Evolutionary conservation across 257 asterid genomes (phyloP).

Genomic region (Lavandula angustifolia): DNA sequence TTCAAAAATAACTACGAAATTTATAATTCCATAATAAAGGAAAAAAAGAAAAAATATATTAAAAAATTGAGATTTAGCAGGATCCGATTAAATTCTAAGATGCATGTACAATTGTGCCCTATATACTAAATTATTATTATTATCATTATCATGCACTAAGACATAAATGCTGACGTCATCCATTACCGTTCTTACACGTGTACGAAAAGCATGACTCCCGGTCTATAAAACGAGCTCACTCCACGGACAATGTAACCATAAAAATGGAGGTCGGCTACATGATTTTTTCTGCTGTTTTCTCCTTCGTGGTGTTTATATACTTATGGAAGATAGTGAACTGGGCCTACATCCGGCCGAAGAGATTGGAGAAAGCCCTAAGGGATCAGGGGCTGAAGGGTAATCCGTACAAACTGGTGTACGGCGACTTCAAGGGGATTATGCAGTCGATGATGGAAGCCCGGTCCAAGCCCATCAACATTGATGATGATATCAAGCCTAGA

Average conservation of each 20-base stretch:
- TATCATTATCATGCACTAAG: too few relatives aligned
- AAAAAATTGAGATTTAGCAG: too few relatives aligned
- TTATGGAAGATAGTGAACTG: slow-evolving; percentile 44
- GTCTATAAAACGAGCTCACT: too few relatives aligned
- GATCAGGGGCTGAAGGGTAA: slow-evolving; percentile 49
- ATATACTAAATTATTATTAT: too few relatives aligned
- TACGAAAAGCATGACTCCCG: too few relatives aligned
- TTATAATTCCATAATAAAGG: too few relatives aligned
- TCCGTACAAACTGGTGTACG: slow-evolving; percentile 38
- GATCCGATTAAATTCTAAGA: too few relatives aligned
- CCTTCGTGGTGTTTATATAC: slow-evolving; percentile 8
- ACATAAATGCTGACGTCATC: too few relatives aligned
- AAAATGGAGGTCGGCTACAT: slow-evolving; percentile 30
- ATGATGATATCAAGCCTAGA: slow-evolving; percentile 42
- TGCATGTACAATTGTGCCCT: too few relatives aligned
- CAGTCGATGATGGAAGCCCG: slow-evolving; percentile 24
- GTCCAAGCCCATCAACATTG: slow-evolving; percentile 39
- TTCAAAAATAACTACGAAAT: too few relatives aligned
- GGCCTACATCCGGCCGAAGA: slow-evolving; percentile 45
- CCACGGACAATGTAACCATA: neutral
- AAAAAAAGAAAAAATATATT: too few relatives aligned
- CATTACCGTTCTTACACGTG: too few relatives aligned
- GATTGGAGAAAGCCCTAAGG: slow-evolving; percentile 38
- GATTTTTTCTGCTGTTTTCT: slow-evolving; percentile 3
- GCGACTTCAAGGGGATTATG: slow-evolving; percentile 44